Base-by-base conservation (phyloP, 176 grass and related monocot genomes). In the Ensete ventricosum region DNA sequence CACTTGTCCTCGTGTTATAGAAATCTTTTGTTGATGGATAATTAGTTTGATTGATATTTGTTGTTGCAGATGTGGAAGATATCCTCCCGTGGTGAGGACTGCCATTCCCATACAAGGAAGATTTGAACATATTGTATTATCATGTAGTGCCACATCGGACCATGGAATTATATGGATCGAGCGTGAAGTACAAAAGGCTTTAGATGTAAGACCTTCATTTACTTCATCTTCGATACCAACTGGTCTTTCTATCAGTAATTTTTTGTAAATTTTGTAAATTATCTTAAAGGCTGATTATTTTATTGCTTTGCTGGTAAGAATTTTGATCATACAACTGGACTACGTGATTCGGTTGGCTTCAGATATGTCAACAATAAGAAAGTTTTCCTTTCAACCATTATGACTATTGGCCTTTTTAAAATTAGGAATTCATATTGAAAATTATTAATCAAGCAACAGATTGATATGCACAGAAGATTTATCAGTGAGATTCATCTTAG, bases 111-210 rank as follows among this genome's bases (percentile, higher is more conserved):
- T 99, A 34, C 88, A 99, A 79, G 88, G 83, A 8, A 86, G 96
- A 77, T 99, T 99, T 82, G 96, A 99, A 80, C 96, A 99, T 87
- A 62, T 99, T 84, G 96, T 99, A 62, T 76, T 99, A 73, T 99
- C 96, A 43, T 99, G 96, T 62, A 99, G 85, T 89, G 84, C 91
- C 57, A 99, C 90, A 80, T 83, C 96, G 55, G 96, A 99, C 84
- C 96, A 99, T 85, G 96, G 27, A n/a, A 82, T 99, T 94, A 29
- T 69, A 84, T 99, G 96, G 96, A 99, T 99, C 49, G 91, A 99
- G 62, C 74, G 81, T 27, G 96, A 99, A 79, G 80, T 91, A 62
- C 64, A 85, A 68, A 91, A 89, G 73, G 96, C 91, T 79, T 82
- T 99, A 78, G 82, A 99, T 73, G 96, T 85, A 89, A 67, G 77